phyloP scores from a whole-genome alignment of 2,329 filamentous ascomycete species.

The Aspergillus tubingensis region DNA sequence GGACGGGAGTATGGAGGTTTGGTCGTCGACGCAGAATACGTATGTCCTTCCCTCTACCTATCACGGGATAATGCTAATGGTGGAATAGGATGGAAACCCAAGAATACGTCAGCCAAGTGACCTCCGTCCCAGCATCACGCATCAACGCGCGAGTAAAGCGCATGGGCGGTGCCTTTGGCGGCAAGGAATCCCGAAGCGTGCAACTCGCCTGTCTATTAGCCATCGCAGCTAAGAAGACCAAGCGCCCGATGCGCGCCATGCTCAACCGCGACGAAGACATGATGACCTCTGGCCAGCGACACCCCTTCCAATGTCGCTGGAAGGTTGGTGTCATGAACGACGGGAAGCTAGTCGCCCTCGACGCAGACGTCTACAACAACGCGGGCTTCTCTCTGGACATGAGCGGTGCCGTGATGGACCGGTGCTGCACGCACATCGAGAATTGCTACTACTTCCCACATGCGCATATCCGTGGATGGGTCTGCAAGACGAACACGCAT shows the following conservation, averaged over 20 bases:
- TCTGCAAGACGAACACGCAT: constrained; percentile 28
- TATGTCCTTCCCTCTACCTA: constrained; percentile 42
- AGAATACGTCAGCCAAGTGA: constrained; percentile 74
- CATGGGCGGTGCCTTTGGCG: constrained; percentile 82
- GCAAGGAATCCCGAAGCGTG: constrained; percentile 80
- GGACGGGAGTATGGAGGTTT: constrained; percentile 86
- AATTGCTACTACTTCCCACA: constrained; percentile 29
- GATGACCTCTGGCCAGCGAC: constrained; percentile 76
- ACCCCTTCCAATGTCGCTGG: constrained; percentile 80
- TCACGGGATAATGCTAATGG: not conserved
- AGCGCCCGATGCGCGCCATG: constrained; percentile 79
- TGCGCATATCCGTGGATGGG: constrained; percentile 23
- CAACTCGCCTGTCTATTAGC: constrained; percentile 75
- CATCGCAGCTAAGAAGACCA: constrained; percentile 75
- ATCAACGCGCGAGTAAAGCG: constrained; percentile 79
- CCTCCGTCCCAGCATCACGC: constrained; percentile 75
- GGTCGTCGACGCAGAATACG: constrained; percentile 82
- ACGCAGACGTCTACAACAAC: constrained; percentile 25
- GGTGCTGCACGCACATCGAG: constrained; percentile 26
- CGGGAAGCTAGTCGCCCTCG: constrained; percentile 18
- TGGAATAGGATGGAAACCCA: constrained; percentile 55
- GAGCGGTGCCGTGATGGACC: constrained; percentile 28
- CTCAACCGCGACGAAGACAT: constrained; percentile 89
- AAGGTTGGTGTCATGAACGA: constrained; percentile 40
- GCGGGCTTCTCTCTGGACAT: constrained; percentile 25